Evolutionary conservation across 1,139 yeast genomes (phyloP).

Genomic region (Magnusiomyces paraingens): DNA sequence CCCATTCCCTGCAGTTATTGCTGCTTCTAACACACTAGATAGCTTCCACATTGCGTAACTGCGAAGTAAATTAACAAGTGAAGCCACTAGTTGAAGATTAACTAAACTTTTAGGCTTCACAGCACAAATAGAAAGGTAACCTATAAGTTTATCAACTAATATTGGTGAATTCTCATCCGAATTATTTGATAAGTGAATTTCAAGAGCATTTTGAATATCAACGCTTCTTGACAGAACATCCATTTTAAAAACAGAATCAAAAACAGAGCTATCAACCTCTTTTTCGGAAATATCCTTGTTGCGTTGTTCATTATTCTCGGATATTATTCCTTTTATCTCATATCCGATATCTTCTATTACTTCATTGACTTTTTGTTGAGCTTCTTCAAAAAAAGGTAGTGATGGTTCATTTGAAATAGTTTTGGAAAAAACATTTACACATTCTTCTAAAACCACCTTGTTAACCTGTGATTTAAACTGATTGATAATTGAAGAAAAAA

Average conservation of each 20-base stretch:
- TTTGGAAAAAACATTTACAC: conserved; percentile 21
- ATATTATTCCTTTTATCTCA: conserved; percentile 17
- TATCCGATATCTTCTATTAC: conserved; percentile 21
- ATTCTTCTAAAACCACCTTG: conserved; percentile 23
- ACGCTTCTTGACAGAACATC: conserved; percentile 18
- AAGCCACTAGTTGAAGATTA: conserved; percentile 10
- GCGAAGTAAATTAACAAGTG: conserved; percentile 18
- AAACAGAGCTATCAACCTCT: conserved; percentile 10
- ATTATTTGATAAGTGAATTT: conserved; percentile 15
- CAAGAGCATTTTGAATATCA: conserved; percentile 19
- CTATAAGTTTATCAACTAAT: conserved; percentile 9
- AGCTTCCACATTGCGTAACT: conserved; percentile 23
- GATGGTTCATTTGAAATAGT: conserved; percentile 18
- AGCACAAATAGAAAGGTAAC: conserved; percentile 11
- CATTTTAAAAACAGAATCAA: conserved; percentile 18
- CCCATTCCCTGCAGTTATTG: conserved; percentile 7
- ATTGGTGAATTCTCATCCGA: conserved; percentile 4
- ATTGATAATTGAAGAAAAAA: conserved; percentile 22
- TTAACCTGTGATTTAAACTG: conserved; percentile 22
- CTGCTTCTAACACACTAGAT: conserved; percentile 15
- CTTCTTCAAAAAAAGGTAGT: conserved; percentile 17
- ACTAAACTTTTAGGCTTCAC: conserved; percentile 3
- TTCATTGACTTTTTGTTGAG: conserved; percentile 16
- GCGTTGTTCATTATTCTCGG: not conserved
- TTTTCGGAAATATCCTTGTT: conserved; percentile 12